Base-by-base conservation (phyloP, 1,284 basidiomycete species). In the Blastosporella zonata region DNA sequence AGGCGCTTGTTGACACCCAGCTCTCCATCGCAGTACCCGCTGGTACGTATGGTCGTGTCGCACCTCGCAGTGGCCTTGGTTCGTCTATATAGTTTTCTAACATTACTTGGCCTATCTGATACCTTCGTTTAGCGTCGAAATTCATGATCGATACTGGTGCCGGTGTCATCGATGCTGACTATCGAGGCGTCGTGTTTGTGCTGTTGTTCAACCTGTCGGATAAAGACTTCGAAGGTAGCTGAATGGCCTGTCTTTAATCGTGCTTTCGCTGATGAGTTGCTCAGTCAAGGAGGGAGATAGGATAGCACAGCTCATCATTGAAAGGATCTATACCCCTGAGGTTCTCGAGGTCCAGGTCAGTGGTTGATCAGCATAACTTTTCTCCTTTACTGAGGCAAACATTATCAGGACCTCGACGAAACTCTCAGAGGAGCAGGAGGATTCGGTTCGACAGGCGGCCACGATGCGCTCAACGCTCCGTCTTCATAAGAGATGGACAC, bases 141-240 rank as follows among this genome's bases (percentile, higher is more conserved):
- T 94, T 93, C 69, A 93, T 93, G 78, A 97, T 99, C 54, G 90
- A 97, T 65, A 95, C 92, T 0, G 96, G 96, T 1, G 97, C 96
- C 4, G 96, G 96, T 28, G 96, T 99, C 15, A 83, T 99, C 50
- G 97, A 99, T 58, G 88, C 91, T 9, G 96, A 99, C 67, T 99
- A 99, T 68, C 81, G 97, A 31, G 96, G 97, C 3, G 74, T 85
- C 6, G 81, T 99, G 47, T 94, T 90, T 64, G 92, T 98, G n/a
- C 75, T 99, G 21, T 77, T 99, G 29, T 98, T 96, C 81, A 99
- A 99, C 66, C 80, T 89, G 50, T 87, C 87, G 0, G 90, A 95
- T 59, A 71, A 81, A 53, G 93, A 97, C 62, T 98, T 97, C 63
- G 72, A 88, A 67, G 84, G 93, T 90, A 51, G 52, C 77, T 71